Conservation (phyloP, 225 moss, liverwort and hornwort genomes). For the Climacium dendroides region DNA sequence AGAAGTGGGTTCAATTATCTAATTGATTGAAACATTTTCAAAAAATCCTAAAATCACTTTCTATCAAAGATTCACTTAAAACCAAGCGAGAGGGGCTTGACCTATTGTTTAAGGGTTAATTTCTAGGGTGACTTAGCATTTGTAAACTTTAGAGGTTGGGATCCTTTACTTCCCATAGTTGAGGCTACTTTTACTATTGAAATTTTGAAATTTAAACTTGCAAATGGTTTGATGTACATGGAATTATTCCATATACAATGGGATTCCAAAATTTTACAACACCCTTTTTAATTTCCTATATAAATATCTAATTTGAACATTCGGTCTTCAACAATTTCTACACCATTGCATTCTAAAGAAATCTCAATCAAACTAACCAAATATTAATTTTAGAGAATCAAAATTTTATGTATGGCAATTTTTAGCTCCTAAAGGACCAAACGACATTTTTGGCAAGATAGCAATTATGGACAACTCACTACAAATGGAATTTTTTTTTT, state of each 20-base stretch:
- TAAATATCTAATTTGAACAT: neutral
- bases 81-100: rapidly evolving
- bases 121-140: neutral
- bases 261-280: neutral
- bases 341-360: neutral
- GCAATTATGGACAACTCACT: no score
- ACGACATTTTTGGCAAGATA: no score
- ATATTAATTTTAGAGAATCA: neutral
- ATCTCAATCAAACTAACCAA: no score
- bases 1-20: rapidly evolving
- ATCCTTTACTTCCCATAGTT: neutral
- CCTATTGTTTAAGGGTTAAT: rapidly evolving
- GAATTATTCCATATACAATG: neutral
- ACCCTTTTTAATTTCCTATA: neutral
- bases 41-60: neutral
- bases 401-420: neutral
- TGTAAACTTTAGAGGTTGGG: neutral
- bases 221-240: neutral
- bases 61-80: neutral
- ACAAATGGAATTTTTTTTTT: no score
- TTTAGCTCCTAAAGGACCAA: no score
- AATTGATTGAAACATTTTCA: neutral
- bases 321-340: neutral
- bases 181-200: neutral
- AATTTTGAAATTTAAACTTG: neutral